These are phyloP conservation scores for Arbutus unedo DNA, from an alignment of 148 eudicot species.

Conservation along the genomic window DNA sequence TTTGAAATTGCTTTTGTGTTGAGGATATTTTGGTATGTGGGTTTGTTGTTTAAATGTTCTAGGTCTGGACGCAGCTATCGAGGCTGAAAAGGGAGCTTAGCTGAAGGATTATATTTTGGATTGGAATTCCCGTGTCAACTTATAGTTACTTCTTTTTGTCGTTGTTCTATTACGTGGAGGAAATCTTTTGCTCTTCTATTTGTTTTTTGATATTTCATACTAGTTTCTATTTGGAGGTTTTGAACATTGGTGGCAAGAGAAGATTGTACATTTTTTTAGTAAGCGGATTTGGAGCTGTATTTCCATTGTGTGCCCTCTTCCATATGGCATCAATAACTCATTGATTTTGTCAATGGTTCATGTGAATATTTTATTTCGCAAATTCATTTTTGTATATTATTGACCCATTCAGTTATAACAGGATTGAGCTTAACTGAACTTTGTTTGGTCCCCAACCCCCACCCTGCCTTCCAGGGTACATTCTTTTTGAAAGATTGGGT, in stretches of 20 bases:
- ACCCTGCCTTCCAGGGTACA: neutral
- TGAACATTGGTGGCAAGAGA: neutral
- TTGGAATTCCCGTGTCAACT: neutral
- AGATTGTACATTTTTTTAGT: neutral
- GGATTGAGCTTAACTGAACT: constrained; percentile 7
- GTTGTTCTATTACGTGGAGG: neutral
- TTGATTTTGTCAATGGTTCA: neutral
- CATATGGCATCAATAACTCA: neutral
- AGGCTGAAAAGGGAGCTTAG: neutral
- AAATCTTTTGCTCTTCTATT: neutral
- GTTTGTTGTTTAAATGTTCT: neutral
- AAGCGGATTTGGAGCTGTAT: neutral
- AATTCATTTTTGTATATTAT: neutral
- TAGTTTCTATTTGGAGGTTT: neutral
- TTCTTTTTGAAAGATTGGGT: constrained; percentile 11
- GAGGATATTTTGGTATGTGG: neutral
- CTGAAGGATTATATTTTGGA: neutral
- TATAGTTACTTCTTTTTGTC: neutral
- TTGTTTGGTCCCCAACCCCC: neutral
- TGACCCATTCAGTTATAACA: neutral
- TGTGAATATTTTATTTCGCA: neutral
- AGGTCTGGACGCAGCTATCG: neutral
- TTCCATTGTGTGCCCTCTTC: neutral
- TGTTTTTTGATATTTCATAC: neutral
- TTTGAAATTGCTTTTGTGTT: neutral